Percentiles rank a stretch among this genome's conserved stretches.
Evolutionary conservation across 202 grass and related monocot genomes (phyloP).

Genomic region (Musa balbisiana): DNA sequence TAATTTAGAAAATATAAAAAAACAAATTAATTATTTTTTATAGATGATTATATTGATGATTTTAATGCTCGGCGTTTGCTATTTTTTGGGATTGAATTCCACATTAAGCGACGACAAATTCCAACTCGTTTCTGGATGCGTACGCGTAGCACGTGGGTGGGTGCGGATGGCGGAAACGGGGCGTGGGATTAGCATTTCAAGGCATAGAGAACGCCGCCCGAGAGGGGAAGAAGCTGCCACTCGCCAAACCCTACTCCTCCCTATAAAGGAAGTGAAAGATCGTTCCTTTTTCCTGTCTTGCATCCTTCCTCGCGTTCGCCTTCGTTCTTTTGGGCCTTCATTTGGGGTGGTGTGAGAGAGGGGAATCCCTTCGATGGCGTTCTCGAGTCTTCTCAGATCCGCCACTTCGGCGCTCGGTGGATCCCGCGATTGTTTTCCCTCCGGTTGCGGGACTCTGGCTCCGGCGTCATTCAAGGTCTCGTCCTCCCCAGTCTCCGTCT

Average conservation of each 20-base stretch:
- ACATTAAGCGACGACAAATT: no score
- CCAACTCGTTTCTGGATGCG: no score
- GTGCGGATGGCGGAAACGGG: no score
- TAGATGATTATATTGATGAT: no score
- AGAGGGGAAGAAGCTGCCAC: not conserved
- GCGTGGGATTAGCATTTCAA: no score
- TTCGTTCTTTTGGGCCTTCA: not conserved
- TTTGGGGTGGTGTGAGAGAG: not conserved
- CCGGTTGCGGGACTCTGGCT: not conserved
- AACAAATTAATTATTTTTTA: no score
- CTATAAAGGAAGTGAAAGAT: no score
- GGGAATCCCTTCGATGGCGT: constrained; percentile 30
- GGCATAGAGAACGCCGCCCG: constrained; percentile 23
- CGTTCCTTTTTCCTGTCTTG: not conserved
- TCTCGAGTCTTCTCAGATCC: constrained; percentile 50
- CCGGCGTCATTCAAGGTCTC: constrained; percentile 23
- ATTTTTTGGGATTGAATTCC: no score
- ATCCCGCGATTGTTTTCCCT: constrained; percentile 30
- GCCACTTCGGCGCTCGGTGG: constrained; percentile 25
- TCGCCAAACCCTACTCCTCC: not conserved
- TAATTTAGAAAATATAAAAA: no score
- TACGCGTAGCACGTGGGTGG: no score
- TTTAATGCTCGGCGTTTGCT: no score
- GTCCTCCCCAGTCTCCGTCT: not conserved
- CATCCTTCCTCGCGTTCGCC: no score